A percentile compares a stretch with the other conserved stretches of the same genome.
Evolutionary conservation across 768 basidiomycete genomes (phyloP).

Genomic region (Pleurotus giganteus): DNA sequence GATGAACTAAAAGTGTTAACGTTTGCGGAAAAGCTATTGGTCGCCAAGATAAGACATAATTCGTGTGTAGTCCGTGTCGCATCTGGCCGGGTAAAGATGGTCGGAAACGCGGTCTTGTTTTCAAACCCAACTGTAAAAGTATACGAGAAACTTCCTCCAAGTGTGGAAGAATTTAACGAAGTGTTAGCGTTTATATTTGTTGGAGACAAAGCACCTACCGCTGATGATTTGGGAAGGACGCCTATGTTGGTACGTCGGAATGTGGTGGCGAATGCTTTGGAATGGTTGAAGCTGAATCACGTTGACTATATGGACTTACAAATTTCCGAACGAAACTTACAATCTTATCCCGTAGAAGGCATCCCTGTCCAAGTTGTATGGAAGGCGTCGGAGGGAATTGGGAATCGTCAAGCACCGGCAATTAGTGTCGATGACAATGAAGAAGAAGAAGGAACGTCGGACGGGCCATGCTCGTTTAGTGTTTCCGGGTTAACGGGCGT

Average conservation of each 20-base stretch:
- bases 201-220: constrained; percentile 22
- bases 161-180: constrained; percentile 27
- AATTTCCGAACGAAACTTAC: constrained; percentile 24
- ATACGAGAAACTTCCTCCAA: constrained; percentile 29
- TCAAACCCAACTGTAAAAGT: constrained; percentile 27
- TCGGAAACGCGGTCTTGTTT: constrained; percentile 25
- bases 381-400: constrained; percentile 1
- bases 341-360: constrained; percentile 18
- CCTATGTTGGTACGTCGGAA: constrained; percentile 29
- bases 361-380: constrained; percentile 25
- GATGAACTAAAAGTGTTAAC: constrained; percentile 21
- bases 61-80: constrained; percentile 26
- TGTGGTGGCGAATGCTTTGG: constrained; percentile 21
- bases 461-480: neutral
- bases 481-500: constrained; percentile 15
- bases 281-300: constrained; percentile 35
- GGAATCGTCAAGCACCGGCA: neutral
- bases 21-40: constrained; percentile 28
- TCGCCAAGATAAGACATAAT: constrained; percentile 27
- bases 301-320: constrained; percentile 26
- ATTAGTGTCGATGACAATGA: neutral
- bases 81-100: constrained; percentile 30
- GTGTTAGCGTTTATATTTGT: constrained; percentile 30
- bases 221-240: constrained; percentile 22
- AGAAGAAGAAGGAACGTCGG: neutral